phyloP scores from a whole-genome alignment of 1,284 basidiomycete species.

The Stygiomarasmius scandens region DNA sequence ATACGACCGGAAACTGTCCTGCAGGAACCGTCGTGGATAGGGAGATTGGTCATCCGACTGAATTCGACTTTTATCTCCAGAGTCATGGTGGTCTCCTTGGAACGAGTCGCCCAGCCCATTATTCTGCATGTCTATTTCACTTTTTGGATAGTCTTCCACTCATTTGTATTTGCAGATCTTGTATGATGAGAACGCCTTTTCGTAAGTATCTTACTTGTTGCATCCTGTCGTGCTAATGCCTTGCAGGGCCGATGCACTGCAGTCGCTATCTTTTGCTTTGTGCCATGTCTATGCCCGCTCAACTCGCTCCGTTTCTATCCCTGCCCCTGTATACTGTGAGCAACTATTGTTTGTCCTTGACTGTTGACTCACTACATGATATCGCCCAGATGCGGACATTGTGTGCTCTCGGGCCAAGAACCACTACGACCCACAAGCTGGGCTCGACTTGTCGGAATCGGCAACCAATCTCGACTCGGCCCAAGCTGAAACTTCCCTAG shows the following conservation, averaged over 20 bases:
- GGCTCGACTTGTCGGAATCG: conserved; percentile 29
- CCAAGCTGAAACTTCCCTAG: conserved; percentile 4
- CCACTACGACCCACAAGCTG: conserved; percentile 48
- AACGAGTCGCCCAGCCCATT: conserved; percentile 57
- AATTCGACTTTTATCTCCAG: conserved; percentile 79
- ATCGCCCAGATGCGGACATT: conserved; percentile 72
- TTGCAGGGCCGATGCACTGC: conserved; percentile 62
- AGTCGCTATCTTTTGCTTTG: conserved; percentile 71
- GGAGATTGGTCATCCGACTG: conserved; percentile 70
- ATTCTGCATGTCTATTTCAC: conserved; percentile 41
- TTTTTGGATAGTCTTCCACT: conserved; percentile 32
- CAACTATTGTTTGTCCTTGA: conserved; percentile 2
- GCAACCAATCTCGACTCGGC: conserved; percentile 1
- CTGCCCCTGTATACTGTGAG: conserved; percentile 82
- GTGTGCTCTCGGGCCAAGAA: conserved; percentile 79
- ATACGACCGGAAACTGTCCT: conserved; percentile 71
- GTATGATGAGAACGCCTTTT: conserved; percentile 40
- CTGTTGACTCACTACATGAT: conserved; percentile 52
- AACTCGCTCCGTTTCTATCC: conserved; percentile 82
- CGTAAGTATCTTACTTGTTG: conserved; percentile 54
- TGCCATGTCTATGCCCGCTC: conserved; percentile 83
- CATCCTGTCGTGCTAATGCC: conserved; percentile 54
- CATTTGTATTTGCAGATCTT: conserved; percentile 17
- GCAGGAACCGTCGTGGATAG: conserved; percentile 77
- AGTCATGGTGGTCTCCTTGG: conserved; percentile 69